Conservation (phyloP, 495 filamentous ascomycete species). For the Annulohypoxylon bovei region DNA sequence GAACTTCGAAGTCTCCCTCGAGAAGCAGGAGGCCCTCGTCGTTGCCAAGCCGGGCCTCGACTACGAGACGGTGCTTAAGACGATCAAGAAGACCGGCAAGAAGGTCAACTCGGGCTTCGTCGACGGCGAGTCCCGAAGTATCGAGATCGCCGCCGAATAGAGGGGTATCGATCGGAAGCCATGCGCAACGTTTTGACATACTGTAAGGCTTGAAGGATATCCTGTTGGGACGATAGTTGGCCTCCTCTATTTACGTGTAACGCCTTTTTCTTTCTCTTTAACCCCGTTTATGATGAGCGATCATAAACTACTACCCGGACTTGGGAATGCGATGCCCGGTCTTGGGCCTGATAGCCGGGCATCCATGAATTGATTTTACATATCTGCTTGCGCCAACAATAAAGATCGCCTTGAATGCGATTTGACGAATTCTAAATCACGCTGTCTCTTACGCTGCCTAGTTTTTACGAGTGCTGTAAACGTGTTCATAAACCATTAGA, state of each 20-base stretch:
- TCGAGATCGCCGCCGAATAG: conserved; percentile 53
- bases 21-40: conserved; percentile 79
- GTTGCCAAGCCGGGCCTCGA: conserved; percentile 68
- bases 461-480: not conserved
- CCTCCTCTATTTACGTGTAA: not conserved
- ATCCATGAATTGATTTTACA: conserved; percentile 7
- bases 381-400: conserved; percentile 21
- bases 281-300: conserved; percentile 2
- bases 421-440: conserved; percentile 4
- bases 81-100: conserved; percentile 97
- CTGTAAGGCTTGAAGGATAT: not conserved
- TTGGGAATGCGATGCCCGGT: not conserved
- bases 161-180: not conserved
- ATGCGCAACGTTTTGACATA: not conserved
- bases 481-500: not conserved
- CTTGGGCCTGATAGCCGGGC: conserved; percentile 18
- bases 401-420: conserved; percentile 9
- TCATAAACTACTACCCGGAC: not conserved
- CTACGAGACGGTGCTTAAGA: conserved; percentile 84
- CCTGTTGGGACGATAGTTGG: not conserved
- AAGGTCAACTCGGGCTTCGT: conserved; percentile 78
- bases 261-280: not conserved
- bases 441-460: not conserved
- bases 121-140: conserved; percentile 59
- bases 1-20: conserved; percentile 85